Evolutionary conservation across 164 flowering plant species (phyloP).

Genomic region (Malania oleifera): DNA sequence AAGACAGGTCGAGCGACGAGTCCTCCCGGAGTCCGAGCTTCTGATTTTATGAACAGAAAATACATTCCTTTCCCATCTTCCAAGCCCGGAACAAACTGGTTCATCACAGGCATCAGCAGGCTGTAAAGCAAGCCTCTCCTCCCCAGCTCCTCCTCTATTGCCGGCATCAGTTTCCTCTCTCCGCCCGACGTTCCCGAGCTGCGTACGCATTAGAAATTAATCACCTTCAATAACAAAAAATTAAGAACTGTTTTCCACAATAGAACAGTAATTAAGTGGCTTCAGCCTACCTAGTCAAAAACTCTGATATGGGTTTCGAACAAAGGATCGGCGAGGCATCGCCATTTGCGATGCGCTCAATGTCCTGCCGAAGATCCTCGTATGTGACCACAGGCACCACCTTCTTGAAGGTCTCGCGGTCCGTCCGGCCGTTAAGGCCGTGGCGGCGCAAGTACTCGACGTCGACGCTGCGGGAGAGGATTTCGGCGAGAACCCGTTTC

Average conservation of each 20-base stretch:
- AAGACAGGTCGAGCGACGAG: conserved; percentile 35
- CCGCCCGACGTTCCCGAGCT: conserved; percentile 48
- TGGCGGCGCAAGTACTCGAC: conserved; percentile 14
- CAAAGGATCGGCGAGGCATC: conserved; percentile 14
- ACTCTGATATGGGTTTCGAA: conserved; percentile 9
- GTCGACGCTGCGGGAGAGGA: conserved; percentile 9
- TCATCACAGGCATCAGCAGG: conserved; percentile 41
- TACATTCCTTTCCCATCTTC: conserved; percentile 43
- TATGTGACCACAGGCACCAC: conserved; percentile 14
- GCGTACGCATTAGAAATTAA: not conserved
- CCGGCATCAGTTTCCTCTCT: conserved; percentile 42
- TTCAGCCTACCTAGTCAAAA: conserved; percentile 13
- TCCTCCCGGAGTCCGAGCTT: conserved; percentile 32
- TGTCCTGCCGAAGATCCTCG: conserved; percentile 12
- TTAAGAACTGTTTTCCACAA: not conserved
- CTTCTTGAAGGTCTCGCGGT: conserved; percentile 10
- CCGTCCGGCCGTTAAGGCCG: conserved; percentile 9
- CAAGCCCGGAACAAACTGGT: conserved; percentile 32
- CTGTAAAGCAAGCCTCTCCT: conserved; percentile 28
- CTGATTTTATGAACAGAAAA: conserved; percentile 33
- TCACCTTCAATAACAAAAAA: too few relatives aligned
- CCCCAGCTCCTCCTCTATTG: conserved; percentile 29
- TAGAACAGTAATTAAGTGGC: not conserved
- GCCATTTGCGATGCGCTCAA: conserved; percentile 10
- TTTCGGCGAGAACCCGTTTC: conserved; percentile 8